Evolutionary conservation across 2,329 filamentous ascomycete genomes (phyloP).

Genomic region (Akanthomyces dipterigenus): DNA sequence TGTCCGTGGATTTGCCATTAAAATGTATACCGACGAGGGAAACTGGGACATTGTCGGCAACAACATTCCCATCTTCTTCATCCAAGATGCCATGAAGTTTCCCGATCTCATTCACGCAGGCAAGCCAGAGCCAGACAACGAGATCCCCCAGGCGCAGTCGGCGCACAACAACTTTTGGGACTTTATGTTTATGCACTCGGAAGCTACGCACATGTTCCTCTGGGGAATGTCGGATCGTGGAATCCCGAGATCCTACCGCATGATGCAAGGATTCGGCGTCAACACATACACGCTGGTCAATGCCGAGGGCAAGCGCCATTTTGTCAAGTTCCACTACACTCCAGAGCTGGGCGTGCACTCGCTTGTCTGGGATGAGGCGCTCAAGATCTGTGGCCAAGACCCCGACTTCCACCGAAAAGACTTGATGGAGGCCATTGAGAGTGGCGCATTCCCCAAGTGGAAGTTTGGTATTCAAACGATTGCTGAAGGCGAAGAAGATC

Average conservation of each 20-base stretch:
- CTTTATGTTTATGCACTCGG: slow-evolving; percentile 59
- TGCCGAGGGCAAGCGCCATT: slow-evolving; percentile 58
- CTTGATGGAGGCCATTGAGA: slow-evolving; percentile 66
- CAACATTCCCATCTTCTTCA: slow-evolving; percentile 70
- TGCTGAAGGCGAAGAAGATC: slow-evolving; percentile 61
- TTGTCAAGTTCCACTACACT: slow-evolving; percentile 74
- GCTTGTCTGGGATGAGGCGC: slow-evolving; percentile 71
- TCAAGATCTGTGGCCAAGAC: slow-evolving; percentile 68
- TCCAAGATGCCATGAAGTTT: slow-evolving; percentile 70
- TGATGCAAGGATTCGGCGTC: slow-evolving; percentile 84
- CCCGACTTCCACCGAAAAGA: slow-evolving; percentile 80
- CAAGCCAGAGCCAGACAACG: slow-evolving; percentile 65
- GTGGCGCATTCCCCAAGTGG: slow-evolving; percentile 66
- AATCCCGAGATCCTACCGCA: slow-evolving; percentile 68
- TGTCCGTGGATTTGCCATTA: slow-evolving; percentile 68
- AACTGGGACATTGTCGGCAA: slow-evolving; percentile 73
- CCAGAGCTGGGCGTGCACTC: slow-evolving; percentile 70
- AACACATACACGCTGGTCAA: slow-evolving; percentile 70
- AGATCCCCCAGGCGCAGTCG: slow-evolving; percentile 63
- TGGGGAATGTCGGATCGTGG: slow-evolving; percentile 71
- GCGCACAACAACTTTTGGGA: slow-evolving; percentile 77
- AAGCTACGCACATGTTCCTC: slow-evolving; percentile 73
- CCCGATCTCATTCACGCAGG: slow-evolving; percentile 57
- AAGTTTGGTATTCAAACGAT: slow-evolving; percentile 77
- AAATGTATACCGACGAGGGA: slow-evolving; percentile 64